Evolutionary conservation across 2,329 filamentous ascomycete species (phyloP).

Genomic region (Hypoxylon sp.): DNA sequence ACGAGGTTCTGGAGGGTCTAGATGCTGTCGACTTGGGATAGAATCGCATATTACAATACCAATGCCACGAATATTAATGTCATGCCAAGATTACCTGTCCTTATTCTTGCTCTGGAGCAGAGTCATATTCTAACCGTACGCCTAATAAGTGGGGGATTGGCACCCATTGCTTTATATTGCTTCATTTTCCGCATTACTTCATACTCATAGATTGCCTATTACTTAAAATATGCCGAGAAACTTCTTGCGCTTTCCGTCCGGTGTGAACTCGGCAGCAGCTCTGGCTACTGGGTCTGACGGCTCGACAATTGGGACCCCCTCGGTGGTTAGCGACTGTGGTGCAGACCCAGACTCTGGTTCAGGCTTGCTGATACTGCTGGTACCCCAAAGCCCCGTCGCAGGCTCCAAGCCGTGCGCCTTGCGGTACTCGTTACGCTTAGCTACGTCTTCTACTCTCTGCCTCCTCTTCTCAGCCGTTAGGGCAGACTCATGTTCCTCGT

Average conservation of each 20-base stretch:
- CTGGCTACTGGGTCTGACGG: slow-evolving; percentile 26
- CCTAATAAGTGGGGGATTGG: slow-evolving; percentile 8
- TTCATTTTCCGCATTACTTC: slow-evolving; percentile 17
- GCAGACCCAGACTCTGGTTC: not conserved
- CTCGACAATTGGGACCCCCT: slow-evolving; percentile 26
- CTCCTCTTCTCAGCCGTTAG: slow-evolving; percentile 79
- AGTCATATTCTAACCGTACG: slow-evolving; percentile 25
- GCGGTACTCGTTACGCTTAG: slow-evolving; percentile 87
- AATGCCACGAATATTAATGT: slow-evolving; percentile 43
- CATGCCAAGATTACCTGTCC: slow-evolving; percentile 13
- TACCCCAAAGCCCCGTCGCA: slow-evolving; percentile 49
- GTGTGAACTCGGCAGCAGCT: slow-evolving; percentile 36
- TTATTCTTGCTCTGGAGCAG: slow-evolving; percentile 26
- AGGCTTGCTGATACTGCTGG: slow-evolving; percentile 41
- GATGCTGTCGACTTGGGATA: slow-evolving; percentile 77
- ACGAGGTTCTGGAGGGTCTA: slow-evolving; percentile 87
- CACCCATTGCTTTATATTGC: slow-evolving; percentile 6
- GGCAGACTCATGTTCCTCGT: slow-evolving; percentile 78
- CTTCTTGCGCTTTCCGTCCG: slow-evolving; percentile 74
- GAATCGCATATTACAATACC: slow-evolving; percentile 46
- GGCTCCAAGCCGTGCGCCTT: slow-evolving; percentile 85
- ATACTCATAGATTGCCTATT: slow-evolving; percentile 6
- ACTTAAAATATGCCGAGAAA: slow-evolving; percentile 85
- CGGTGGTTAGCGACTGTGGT: slow-evolving; percentile 8
- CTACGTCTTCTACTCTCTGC: slow-evolving; percentile 84